phyloP scores from a whole-genome alignment of 2,329 filamentous ascomycete species.

The Massarina eburnea region DNA sequence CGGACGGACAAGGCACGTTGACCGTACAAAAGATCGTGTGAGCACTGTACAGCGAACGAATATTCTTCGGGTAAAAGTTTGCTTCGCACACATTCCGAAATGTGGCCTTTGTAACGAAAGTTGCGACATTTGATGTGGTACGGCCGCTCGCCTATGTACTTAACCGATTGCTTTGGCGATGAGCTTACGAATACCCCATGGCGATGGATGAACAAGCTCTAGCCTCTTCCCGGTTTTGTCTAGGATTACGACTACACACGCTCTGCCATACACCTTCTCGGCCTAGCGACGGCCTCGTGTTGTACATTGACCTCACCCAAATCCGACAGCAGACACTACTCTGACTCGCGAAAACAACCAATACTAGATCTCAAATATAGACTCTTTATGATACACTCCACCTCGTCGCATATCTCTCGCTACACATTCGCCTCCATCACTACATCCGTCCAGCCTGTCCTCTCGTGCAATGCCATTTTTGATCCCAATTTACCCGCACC shows the following conservation, averaged over 20 bases:
- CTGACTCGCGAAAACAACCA: neutral
- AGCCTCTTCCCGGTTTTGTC: no score
- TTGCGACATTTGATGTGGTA: no score
- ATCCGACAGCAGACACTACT: neutral
- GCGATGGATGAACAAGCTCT: no score
- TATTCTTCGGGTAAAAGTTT: neutral
- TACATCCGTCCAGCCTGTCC: neutral
- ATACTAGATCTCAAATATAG: neutral
- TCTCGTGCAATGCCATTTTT: neutral
- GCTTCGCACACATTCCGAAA: no score
- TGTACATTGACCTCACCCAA: neutral
- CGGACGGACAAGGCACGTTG: slow-evolving; percentile 26
- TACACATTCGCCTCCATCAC: neutral
- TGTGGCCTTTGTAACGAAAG: no score
- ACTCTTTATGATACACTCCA: neutral
- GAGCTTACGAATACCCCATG: no score
- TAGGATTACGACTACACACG: no score
- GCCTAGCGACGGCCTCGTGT: neutral
- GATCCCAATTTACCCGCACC: slow-evolving; percentile 8
- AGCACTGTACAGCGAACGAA: neutral
- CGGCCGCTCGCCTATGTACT: no score
- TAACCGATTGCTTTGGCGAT: no score
- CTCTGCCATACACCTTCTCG: no score
- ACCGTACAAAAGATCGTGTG: slow-evolving; percentile 18
- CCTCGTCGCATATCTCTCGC: neutral